These are phyloP conservation scores for Boletus eberwhitei DNA, from an alignment of 768 basidiomycete genomes.

Conservation along the genomic window DNA sequence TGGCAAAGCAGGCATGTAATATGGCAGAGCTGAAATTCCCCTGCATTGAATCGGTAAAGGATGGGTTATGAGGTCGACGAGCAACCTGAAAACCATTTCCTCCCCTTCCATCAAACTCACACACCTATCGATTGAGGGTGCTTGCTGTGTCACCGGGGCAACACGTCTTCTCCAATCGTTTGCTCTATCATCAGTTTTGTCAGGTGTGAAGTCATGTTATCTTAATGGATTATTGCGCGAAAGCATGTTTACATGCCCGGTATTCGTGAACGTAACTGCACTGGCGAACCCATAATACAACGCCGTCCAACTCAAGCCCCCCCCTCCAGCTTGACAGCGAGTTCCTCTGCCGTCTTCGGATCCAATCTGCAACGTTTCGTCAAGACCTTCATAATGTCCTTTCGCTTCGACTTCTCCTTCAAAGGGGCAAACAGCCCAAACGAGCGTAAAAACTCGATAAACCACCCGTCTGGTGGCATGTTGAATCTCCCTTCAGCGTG, in stretches of 20 bases:
- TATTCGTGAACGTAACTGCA: neutral
- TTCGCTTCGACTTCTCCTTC: conserved; percentile 22
- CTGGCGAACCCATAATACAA: neutral
- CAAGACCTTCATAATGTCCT: conserved; percentile 24
- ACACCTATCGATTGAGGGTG: neutral
- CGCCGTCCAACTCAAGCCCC: neutral
- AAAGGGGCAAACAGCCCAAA: conserved; percentile 23
- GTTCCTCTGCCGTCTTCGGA: conserved; percentile 16
- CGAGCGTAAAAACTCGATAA: conserved; percentile 22
- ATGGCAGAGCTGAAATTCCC: neutral
- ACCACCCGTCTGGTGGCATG: conserved; percentile 28
- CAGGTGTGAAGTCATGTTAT: neutral
- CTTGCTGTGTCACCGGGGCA: neutral
- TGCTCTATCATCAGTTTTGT: too few species aligned
- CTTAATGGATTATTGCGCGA: neutral
- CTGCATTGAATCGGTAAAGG: neutral
- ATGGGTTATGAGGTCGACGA: neutral
- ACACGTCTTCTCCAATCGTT: neutral
- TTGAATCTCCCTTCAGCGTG: conserved; percentile 15
- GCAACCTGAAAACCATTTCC: too few species aligned
- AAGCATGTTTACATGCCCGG: conserved; percentile 3
- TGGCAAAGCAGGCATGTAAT: neutral
- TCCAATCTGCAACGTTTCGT: conserved; percentile 30
- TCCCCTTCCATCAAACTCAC: neutral
- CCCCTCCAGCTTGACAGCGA: conserved; percentile 18